phyloP scores from a whole-genome alignment of 495 filamentous ascomycete species.

The Podospora pseudoanserina region DNA sequence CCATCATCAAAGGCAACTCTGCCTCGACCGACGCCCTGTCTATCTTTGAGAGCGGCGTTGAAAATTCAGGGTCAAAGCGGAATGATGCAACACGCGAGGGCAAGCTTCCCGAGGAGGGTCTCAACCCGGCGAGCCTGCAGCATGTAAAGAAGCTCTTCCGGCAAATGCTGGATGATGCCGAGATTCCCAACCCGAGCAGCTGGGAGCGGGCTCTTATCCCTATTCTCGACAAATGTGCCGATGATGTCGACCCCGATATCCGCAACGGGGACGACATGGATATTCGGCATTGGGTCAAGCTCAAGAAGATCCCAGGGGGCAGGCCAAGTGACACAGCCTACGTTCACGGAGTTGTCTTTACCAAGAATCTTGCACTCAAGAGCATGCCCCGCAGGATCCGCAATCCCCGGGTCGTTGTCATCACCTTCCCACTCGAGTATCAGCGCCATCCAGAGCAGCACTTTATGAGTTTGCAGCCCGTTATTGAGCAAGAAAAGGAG shows the following conservation, averaged over 20 bases:
- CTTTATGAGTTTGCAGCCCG: constrained; percentile 96
- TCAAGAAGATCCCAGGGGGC: constrained; percentile 93
- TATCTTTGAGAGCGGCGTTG: constrained; percentile 33
- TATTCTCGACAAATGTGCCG: constrained; percentile 84
- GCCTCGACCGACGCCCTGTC: constrained; percentile 43
- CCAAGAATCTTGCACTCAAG: constrained; percentile 92
- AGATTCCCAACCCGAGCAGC: constrained; percentile 63
- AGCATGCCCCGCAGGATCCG: constrained; percentile 86
- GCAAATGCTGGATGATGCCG: constrained; percentile 74
- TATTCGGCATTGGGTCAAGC: constrained; percentile 96
- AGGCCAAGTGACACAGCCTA: constrained; percentile 87
- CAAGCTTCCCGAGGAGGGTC: constrained; percentile 67
- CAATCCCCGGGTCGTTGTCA: constrained; percentile 83
- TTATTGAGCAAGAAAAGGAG: constrained; percentile 95
- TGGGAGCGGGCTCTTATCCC: constrained; percentile 94
- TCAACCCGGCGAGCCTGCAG: constrained; percentile 81
- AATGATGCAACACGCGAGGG: constrained; percentile 82
- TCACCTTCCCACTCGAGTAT: constrained; percentile 95
- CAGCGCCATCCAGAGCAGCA: constrained; percentile 84
- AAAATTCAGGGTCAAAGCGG: constrained; percentile 53
- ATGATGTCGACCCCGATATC: constrained; percentile 91
- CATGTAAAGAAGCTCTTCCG: constrained; percentile 81
- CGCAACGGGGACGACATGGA: constrained; percentile 90
- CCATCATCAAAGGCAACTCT: constrained; percentile 38
- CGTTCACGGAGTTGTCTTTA: constrained; percentile 93